Evolutionary conservation across 2,329 filamentous ascomycete genomes (phyloP), one percentile per base, ranked within the genome.

Genomic region (Alternaria infectoria): DNA sequence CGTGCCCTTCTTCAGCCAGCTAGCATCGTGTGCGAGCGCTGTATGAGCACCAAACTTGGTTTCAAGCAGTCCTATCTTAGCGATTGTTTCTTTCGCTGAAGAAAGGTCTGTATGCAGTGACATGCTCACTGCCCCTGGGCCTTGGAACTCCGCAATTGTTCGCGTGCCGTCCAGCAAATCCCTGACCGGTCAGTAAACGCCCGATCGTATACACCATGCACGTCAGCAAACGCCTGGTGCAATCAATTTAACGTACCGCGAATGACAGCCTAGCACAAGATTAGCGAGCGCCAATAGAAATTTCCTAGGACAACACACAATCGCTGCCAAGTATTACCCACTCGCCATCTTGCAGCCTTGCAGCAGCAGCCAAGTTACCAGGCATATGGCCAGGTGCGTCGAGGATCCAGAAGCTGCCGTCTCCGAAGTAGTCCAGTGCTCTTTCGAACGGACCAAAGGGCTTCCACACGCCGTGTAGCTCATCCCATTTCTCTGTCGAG

Each of bases 391-490:
- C 78, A 3, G 77, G 78, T 13, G 77, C 78, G 21, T 79, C 75
- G 9, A 81, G 74, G 8, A 80, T 57, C 78, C 77, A 80, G 46
- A 81, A 79, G 54, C 77, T 74, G 54, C 81, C 71, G 74, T 84
- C 75, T 57, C 77, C 77, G 46, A 81, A 81, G 45, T 73, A 79
- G 50, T 81, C 75, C 60, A 78, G 56, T 11, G 79, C 78, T 44
- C 70, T 71, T 13, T 79, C 71, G 50, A 80, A 81, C 0, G 77
- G 74, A 2, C 78, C 79, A 58, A 80, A 77, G 0, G 68, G 57
- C 19, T 66, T 58, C 79, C 78, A 81, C 10, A 64, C 62, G 9
- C 75, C 75, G 1, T 59, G 21, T 4, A 78, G 58, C 50, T 78
- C 76, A 21, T 68, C 64, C 68, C 73, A 74, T 13, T 57, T 68